Evolutionary conservation across 768 basidiomycete genomes (phyloP), one percentile per base, ranked within the genome.

Genomic region (Termitomyces sp.): DNA sequence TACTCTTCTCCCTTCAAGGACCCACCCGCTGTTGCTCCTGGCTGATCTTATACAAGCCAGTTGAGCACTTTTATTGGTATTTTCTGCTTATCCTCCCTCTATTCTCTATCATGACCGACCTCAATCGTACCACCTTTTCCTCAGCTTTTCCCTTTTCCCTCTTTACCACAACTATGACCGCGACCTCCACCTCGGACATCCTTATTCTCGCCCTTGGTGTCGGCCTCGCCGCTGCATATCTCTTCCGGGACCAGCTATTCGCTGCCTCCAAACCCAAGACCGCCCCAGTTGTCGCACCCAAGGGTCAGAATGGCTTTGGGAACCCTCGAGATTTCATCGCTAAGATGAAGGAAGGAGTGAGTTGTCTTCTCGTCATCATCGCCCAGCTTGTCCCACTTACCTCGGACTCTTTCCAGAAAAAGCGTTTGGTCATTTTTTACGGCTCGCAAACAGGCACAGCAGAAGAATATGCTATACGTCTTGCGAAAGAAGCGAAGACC

Each of bases 401-500:
- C 18, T 42, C 57, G 36, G 60, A 56, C 12, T 42, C 38, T 36
- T 48, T 44, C 42, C 69, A 98, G 96, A 96, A 96, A 85, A 98
- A 97, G 75, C 93, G 95, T 63, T 79, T 96, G 16, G 91, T 93
- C 68, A 98, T 98, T 70, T 96, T 99, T 74, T 99, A 97, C 71
- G 96, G 96, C 60, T 98, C 96, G 22, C 96, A 99, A 72, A 99
- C 96, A 0, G 96, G 96, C 60, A 99, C 96, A 16, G 96, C 96
- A 2, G 97, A 98, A 75, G 96, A 99, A 74, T 97, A 96, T 67
- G 96, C 96, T 45, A 94, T 96, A 67, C 91, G 97, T 73, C 84
- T 99, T 11, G 96, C 96, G 15, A 98, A 98, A 78, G 96, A 99
- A 73, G 94, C 94, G 44, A 99, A 99, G 77, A 84, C 92, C 63